Evolutionary conservation across 2,329 filamentous ascomycete genomes (phyloP).

Genomic region (Epichloe typhina): DNA sequence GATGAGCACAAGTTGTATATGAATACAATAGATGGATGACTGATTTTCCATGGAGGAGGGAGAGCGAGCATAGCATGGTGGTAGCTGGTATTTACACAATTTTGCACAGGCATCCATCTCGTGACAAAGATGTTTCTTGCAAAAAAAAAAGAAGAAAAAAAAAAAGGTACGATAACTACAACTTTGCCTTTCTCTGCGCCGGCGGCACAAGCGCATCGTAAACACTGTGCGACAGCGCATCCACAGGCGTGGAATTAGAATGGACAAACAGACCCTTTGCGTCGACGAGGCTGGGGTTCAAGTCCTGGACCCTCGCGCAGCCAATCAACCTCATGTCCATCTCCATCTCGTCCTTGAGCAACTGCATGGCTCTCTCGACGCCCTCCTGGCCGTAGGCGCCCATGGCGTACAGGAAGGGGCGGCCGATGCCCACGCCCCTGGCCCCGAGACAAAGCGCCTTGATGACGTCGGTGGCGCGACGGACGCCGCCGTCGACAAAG

Average conservation of each 20-base stretch:
- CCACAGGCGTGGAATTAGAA: constrained; percentile 32
- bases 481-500: constrained; percentile 81
- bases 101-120: too few relatives aligned
- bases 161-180: constrained; percentile 12
- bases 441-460: constrained; percentile 92
- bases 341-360: constrained; percentile 92
- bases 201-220: constrained; percentile 43
- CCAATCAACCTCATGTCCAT: constrained; percentile 98
- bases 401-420: constrained; percentile 96
- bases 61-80: too few relatives aligned
- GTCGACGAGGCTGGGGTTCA: constrained; percentile 74
- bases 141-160: too few relatives aligned
- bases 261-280: constrained; percentile 51
- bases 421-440: constrained; percentile 81
- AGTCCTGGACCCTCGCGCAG: constrained; percentile 56
- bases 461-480: constrained; percentile 84
- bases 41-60: too few relatives aligned
- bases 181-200: constrained; percentile 38
- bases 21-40: too few relatives aligned
- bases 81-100: too few relatives aligned
- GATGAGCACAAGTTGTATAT: too few relatives aligned
- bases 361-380: constrained; percentile 82
- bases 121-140: too few relatives aligned
- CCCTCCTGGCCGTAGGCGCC: constrained; percentile 76
- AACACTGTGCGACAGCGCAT: constrained; percentile 33